Percentiles rank a stretch among this genome's conserved stretches.
These are phyloP conservation scores for Phtheirospermum japonicum DNA, from an alignment of 257 asterid species.

Conservation along the genomic window DNA sequence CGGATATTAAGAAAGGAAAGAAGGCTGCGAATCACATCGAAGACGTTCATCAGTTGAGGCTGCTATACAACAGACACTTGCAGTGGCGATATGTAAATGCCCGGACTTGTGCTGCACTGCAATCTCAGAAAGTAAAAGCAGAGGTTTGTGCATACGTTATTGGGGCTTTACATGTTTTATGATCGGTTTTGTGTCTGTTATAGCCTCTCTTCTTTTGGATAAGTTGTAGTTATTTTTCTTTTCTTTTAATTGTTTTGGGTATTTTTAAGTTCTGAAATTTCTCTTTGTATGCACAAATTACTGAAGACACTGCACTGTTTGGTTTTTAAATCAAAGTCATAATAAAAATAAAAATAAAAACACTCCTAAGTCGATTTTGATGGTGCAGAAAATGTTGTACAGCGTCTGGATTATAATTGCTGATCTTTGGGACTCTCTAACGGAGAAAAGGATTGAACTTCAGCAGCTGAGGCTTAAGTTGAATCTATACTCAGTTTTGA, in stretches of 20 bases:
- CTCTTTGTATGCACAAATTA: constrained; percentile 7
- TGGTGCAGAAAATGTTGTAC: constrained; percentile 66
- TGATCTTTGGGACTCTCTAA: constrained; percentile 48
- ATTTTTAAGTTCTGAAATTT: neutral
- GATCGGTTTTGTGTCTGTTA: neutral
- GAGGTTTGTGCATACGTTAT: constrained; percentile 56
- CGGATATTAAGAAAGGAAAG: constrained; percentile 69
- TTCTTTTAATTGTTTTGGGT: neutral
- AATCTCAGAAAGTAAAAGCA: constrained; percentile 55
- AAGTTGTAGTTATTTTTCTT: constrained; percentile 11
- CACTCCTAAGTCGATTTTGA: constrained; percentile 31
- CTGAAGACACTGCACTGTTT: neutral
- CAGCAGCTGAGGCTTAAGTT: constrained; percentile 61
- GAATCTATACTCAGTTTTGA: constrained; percentile 60
- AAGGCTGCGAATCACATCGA: constrained; percentile 70
- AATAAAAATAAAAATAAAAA: too few species aligned
- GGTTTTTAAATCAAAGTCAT: constrained; percentile 17
- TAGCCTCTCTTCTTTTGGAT: constrained; percentile 2
- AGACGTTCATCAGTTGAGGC: constrained; percentile 81
- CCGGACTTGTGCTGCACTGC: constrained; percentile 47
- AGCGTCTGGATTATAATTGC: constrained; percentile 53
- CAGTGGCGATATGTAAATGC: constrained; percentile 91
- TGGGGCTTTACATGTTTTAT: constrained; percentile 19
- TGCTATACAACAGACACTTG: constrained; percentile 75
- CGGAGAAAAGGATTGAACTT: constrained; percentile 56